Evolutionary conservation across 2,329 filamentous ascomycete species (phyloP).

Genomic region (Torrubiella hemipterigena): DNA sequence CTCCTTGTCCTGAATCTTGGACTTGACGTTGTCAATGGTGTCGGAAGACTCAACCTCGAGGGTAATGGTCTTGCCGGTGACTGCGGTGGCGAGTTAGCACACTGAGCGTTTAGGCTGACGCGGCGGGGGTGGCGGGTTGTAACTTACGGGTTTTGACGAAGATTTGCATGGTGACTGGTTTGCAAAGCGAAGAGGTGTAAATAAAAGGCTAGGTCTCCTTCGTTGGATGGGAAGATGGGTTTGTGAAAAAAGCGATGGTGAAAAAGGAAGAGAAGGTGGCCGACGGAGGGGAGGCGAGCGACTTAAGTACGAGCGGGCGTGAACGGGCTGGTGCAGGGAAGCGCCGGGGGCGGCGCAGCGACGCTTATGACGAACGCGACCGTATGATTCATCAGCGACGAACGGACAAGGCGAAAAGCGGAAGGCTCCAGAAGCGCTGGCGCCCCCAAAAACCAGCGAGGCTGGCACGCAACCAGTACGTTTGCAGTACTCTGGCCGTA

Average conservation of each 20-base stretch:
- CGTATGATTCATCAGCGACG: constrained; percentile 24
- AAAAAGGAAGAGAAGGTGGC: constrained; percentile 7
- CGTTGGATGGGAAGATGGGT: constrained; percentile 5
- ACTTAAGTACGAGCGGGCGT: constrained; percentile 18
- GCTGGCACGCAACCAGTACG: constrained; percentile 7
- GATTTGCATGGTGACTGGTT: constrained; percentile 63
- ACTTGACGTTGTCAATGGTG: constrained; percentile 96
- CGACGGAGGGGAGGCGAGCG: constrained; percentile 12
- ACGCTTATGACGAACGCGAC: constrained; percentile 11
- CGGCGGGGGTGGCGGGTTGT: constrained; percentile 11
- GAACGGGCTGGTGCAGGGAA: constrained; percentile 13
- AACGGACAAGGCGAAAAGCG: constrained; percentile 7
- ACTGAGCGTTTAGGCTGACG: too few relatives aligned
- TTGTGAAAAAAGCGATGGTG: constrained; percentile 8
- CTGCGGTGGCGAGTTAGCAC: constrained; percentile 17
- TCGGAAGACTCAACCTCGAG: constrained; percentile 74
- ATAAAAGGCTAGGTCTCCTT: constrained; percentile 3
- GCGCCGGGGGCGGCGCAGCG: constrained; percentile 18
- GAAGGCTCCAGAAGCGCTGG: constrained; percentile 26
- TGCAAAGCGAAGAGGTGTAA: constrained; percentile 4
- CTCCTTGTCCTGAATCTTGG: constrained; percentile 98
- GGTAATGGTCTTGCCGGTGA: constrained; percentile 56
- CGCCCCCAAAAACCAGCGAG: constrained; percentile 1
- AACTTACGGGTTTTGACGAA: constrained; percentile 91
- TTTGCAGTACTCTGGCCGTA: constrained; percentile 11